phyloP scores from a whole-genome alignment of 2,329 filamentous ascomycete genomes.

The Cordyceps sp. region DNA sequence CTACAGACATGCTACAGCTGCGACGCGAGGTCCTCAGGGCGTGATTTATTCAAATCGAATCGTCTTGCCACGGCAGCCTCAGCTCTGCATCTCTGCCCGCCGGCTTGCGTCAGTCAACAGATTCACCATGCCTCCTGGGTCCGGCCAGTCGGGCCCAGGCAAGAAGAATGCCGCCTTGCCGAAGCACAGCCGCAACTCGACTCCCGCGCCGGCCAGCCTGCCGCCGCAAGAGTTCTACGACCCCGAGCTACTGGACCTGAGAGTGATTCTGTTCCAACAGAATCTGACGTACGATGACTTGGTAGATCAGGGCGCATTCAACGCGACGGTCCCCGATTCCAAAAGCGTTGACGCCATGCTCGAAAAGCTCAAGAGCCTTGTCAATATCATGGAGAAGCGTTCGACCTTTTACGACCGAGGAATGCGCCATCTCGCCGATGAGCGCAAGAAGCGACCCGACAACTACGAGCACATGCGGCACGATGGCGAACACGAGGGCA shows the following conservation, averaged over 20 bases:
- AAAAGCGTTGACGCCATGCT: constrained; percentile 47
- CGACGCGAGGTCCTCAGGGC: too few relatives aligned
- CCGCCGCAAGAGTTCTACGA: constrained; percentile 38
- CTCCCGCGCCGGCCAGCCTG: constrained; percentile 38
- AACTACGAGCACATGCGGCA: constrained; percentile 31
- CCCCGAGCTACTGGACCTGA: constrained; percentile 51
- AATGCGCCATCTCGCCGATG: constrained; percentile 52
- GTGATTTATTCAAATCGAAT: too few relatives aligned
- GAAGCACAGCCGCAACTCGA: constrained; percentile 64
- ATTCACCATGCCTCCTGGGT: constrained; percentile 35
- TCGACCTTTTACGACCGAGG: constrained; percentile 53
- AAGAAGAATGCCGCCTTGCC: constrained; percentile 47
- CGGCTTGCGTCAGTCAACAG: too few relatives aligned
- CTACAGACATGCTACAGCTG: too few relatives aligned
- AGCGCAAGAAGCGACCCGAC: constrained; percentile 44
- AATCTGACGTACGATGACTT: constrained; percentile 53
- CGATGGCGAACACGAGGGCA: constrained; percentile 31
- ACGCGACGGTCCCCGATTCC: constrained; percentile 44
- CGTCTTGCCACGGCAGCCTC: too few relatives aligned
- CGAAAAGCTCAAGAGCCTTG: constrained; percentile 44
- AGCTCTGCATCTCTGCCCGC: neutral
- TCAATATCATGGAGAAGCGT: constrained; percentile 50
- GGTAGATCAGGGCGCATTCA: constrained; percentile 42
- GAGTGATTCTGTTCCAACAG: constrained; percentile 38
- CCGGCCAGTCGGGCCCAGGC: constrained; percentile 44